phyloP scores from a whole-genome alignment of 1,284 basidiomycete species.

The Phenoliferia sp. region DNA sequence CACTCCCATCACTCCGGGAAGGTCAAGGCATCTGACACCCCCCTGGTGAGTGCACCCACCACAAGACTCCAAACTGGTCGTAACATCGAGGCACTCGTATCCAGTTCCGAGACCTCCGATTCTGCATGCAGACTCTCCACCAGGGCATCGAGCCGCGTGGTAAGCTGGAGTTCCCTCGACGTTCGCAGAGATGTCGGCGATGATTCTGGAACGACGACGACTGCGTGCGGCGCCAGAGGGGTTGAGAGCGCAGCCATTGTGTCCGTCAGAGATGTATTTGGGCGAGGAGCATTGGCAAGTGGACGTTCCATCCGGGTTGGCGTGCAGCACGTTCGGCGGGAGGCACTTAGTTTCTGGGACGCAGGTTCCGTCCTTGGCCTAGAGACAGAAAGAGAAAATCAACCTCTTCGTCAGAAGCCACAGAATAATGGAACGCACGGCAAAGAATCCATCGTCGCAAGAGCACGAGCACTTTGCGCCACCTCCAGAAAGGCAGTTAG shows the following conservation, averaged over 20 bases:
- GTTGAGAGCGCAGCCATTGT: neutral
- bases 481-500: neutral
- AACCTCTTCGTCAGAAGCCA: neutral
- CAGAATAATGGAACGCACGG: neutral
- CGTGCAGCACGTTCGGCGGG: neutral
- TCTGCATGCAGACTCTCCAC: neutral
- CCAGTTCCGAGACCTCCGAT: neutral
- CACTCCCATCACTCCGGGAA: neutral
- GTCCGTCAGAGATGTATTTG: neutral
- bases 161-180: neutral
- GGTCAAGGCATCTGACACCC: neutral
- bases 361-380: neutral
- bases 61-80: neutral
- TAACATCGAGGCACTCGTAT: neutral
- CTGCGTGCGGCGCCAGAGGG: neutral
- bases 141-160: neutral
- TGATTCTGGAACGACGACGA: neutral
- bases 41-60: neutral
- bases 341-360: neutral
- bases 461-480: neutral
- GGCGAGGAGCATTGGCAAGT: neutral
- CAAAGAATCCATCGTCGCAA: neutral
- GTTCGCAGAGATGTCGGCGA: neutral
- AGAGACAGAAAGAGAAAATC: neutral
- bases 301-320: neutral